Conservation (phyloP, 345 rosid genomes). For the Balakata baccata region DNA sequence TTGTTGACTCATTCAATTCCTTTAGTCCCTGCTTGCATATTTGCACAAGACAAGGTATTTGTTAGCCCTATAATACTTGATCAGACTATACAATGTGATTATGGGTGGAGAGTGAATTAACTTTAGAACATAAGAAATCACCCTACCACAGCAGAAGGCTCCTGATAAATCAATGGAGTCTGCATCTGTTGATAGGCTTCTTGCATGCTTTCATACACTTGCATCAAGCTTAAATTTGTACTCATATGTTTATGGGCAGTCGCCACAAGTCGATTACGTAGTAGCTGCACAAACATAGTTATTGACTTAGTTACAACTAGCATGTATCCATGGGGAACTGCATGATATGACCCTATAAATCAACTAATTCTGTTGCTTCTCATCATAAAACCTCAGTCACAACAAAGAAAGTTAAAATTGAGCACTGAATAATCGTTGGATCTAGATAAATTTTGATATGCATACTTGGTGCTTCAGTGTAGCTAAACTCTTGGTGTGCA, state of each 20-base stretch:
- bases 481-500: slow-evolving; percentile 32
- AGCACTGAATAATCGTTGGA: background rate
- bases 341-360: background rate
- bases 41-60: background rate
- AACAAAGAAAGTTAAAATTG: background rate
- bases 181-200: slow-evolving; percentile 30
- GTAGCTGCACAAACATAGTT: slow-evolving; percentile 14
- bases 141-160: slow-evolving; percentile 38
- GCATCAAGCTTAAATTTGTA: slow-evolving; percentile 20
- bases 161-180: slow-evolving; percentile 19
- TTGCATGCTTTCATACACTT: slow-evolving; percentile 33
- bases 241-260: slow-evolving; percentile 22
- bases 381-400: background rate
- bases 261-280: slow-evolving; percentile 25
- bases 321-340: background rate
- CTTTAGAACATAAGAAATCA: slow-evolving; percentile 6
- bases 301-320: background rate
- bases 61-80: background rate
- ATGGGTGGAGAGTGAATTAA: background rate
- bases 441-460: background rate
- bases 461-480: slow-evolving; percentile 31
- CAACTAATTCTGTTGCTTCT: background rate
- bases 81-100: too few species aligned
- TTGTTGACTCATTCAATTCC: slow-evolving; percentile 24
- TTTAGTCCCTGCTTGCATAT: slow-evolving; percentile 16